Percentiles rank a stretch among this genome's conserved stretches.
Evolutionary conservation across 2,329 filamentous ascomycete species (phyloP).

Genomic region (Knufia petricola): DNA sequence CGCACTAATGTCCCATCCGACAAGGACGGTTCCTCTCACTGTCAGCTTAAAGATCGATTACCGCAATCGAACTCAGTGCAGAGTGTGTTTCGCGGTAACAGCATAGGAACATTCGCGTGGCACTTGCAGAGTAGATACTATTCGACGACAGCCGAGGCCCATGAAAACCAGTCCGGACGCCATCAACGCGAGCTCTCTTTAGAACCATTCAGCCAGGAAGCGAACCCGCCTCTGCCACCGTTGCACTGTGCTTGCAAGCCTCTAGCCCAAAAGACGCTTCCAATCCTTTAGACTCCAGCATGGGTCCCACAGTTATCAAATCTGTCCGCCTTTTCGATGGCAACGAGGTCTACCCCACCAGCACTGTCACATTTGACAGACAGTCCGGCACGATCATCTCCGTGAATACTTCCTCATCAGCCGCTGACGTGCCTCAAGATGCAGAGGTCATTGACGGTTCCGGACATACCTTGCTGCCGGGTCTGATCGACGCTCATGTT

Average conservation of each 20-base stretch:
- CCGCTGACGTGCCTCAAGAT: conserved; percentile 9
- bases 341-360: conserved; percentile 11
- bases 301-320: conserved; percentile 16
- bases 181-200: too few species aligned
- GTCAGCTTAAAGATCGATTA: neutral
- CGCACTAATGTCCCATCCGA: neutral
- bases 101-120: too few species aligned
- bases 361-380: conserved; percentile 20
- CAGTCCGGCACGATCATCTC: conserved; percentile 17
- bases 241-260: too few species aligned
- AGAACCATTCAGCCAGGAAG: too few species aligned
- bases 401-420: conserved; percentile 13
- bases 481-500: conserved; percentile 22
- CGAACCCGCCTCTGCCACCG: too few species aligned
- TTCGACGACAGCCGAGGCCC: too few species aligned
- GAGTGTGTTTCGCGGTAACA: too few species aligned
- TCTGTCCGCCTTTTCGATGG: conserved; percentile 21
- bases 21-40: neutral
- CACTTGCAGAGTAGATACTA: too few species aligned
- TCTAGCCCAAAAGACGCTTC: neutral
- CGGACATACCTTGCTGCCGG: conserved; percentile 21
- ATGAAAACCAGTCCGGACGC: too few species aligned
- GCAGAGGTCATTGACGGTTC: conserved; percentile 19
- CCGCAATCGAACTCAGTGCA: neutral
- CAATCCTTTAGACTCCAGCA: neutral